Conservation (phyloP, 345 rosid species). For the Luvunga scandens region DNA sequence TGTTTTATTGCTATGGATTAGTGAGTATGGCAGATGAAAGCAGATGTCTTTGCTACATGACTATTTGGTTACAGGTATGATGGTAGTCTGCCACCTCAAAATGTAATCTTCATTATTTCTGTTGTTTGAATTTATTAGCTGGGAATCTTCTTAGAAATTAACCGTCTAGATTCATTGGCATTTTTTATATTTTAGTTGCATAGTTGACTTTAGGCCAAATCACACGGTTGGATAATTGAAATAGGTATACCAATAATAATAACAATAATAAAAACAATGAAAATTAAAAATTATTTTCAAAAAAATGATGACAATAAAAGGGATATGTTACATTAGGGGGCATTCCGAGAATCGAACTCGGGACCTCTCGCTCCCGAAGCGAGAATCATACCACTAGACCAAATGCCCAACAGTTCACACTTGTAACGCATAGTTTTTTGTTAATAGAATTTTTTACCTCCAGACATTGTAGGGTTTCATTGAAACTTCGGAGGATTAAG, state of each 20-base stretch:
- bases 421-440: too few species aligned
- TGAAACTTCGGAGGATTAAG: neutral
- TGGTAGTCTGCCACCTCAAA: neutral
- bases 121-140: neutral
- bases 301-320: too few species aligned
- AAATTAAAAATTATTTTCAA: too few species aligned
- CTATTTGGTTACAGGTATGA: neutral
- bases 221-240: neutral
- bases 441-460: neutral
- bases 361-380: conserved; percentile 65
- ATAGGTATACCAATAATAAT: too few species aligned
- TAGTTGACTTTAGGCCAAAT: neutral
- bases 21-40: neutral
- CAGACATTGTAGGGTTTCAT: neutral
- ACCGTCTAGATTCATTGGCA: neutral
- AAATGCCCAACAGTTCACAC: conserved; percentile 31
- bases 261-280: too few species aligned
- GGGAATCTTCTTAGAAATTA: neutral
- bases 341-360: conserved; percentile 48
- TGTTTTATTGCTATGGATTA: too few species aligned
- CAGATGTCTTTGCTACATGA: neutral
- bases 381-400: conserved; percentile 65
- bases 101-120: neutral
- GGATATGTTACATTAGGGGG: conserved; percentile 17
- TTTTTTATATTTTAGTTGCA: neutral